Evolutionary conservation across 331 rosid genomes (phyloP), one percentile per base, ranked within the genome.

Genomic region (Quercus phellos): DNA sequence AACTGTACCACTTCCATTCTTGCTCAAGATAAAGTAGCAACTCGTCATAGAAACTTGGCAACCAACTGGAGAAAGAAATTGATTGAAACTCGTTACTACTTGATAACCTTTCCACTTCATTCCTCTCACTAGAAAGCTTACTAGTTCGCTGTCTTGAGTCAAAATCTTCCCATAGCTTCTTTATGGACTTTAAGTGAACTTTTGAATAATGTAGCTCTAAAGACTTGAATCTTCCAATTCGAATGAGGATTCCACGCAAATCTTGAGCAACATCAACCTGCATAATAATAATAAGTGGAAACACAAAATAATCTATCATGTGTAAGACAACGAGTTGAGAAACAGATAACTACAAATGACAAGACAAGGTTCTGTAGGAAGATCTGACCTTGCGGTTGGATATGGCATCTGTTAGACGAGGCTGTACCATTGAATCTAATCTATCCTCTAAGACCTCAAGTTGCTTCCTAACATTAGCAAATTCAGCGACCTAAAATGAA

Each of bases 371-470:
- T 35, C 38, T 55, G 67, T 6, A 68, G 76, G 64, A 51, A 68
- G n/a, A 16, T 21, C 53, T 27, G 43, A 95, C 99, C 98, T 92
- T 95, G 82, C 93, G 97, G 79, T 88, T 86, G 42, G 94, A 82
- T 74, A 95, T 74, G 55, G 99, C 97, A 77, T 95, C 99, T 13
- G 92, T 91, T 60, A 95, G 87, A 60, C 98, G 97, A 55, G 99
- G 98, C 80, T 93, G 98, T 82, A 95, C 99, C 98, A 95, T 95
- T 3, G 81, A 80, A 81, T 95, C 99, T 74, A 95, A 86, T 90
- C 97, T 92, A 79, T 95, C 99, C 85, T 95, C 99, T 81, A 95
- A 74, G 87, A 95, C 99, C 88, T 95, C 96, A 50, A 95, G 99
- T 80, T 95, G 99, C 84, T 84, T 95, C 86, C 98, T 88, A 75